Conservation (phyloP, 257 asterid genomes). For the Osmanthus fragrans region DNA sequence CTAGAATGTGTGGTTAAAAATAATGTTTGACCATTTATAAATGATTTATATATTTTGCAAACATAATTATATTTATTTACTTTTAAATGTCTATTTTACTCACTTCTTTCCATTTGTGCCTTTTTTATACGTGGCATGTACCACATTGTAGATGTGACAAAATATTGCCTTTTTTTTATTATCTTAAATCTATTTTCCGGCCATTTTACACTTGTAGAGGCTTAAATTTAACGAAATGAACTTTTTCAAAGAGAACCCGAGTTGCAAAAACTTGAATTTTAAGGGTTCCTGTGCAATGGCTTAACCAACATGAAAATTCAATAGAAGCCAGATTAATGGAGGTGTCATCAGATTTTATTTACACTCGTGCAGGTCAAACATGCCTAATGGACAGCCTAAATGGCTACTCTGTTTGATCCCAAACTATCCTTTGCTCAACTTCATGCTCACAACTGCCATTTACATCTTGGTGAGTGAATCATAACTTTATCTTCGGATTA, state of each 20-base stretch:
- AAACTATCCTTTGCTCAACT: constrained; percentile 93
- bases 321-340: background rate
- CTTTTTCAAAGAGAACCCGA: background rate
- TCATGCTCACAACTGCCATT: constrained; percentile 86
- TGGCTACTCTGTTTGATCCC: constrained; percentile 90
- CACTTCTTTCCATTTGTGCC: background rate
- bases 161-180: background rate
- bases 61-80: background rate
- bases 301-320: background rate
- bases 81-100: background rate
- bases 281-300: background rate
- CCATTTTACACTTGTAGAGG: background rate
- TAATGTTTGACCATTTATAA: too few relatives aligned
- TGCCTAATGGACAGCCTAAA: constrained; percentile 93
- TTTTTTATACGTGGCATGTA: background rate
- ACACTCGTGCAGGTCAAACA: constrained; percentile 62
- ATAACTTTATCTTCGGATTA: background rate
- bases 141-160: background rate
- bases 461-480: constrained; percentile 67
- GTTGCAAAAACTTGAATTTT: background rate
- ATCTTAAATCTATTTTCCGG: background rate
- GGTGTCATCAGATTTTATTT: background rate
- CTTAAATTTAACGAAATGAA: background rate
- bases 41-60: too few relatives aligned
- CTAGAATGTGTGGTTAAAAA: too few relatives aligned